A percentile compares a stretch with the other conserved stretches of the same genome.
phyloP scores from a whole-genome alignment of 306 rosid genomes.

The Oemleria cerasiformis region DNA sequence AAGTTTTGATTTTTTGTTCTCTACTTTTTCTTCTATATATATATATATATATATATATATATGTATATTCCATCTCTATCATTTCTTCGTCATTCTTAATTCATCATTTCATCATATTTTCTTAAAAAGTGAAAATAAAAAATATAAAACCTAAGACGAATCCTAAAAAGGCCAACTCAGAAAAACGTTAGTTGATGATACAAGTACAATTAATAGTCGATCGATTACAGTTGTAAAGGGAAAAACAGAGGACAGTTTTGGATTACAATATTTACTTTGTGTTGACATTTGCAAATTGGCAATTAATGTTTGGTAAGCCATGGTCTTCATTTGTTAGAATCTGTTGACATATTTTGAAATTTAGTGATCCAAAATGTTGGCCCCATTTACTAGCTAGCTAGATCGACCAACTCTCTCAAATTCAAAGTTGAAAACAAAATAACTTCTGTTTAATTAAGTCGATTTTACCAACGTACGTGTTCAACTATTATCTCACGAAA shows the following conservation, averaged over 20 bases:
- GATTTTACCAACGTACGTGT: not conserved
- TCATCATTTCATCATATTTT: too few species aligned
- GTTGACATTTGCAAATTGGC: constrained; percentile 34
- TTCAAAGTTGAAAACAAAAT: not conserved
- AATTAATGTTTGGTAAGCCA: constrained; percentile 39
- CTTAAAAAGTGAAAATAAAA: too few species aligned
- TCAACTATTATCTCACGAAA: too few species aligned
- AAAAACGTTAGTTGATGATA: not conserved
- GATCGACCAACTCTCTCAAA: constrained; percentile 28
- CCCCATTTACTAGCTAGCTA: constrained; percentile 29
- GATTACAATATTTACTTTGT: constrained; percentile 20
- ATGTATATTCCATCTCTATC: too few species aligned
- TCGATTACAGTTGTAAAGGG: constrained; percentile 48
- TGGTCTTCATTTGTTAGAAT: constrained; percentile 51
- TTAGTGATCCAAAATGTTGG: constrained; percentile 34
- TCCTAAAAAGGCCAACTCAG: too few species aligned
- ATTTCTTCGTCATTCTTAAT: too few species aligned
- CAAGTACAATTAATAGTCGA: constrained; percentile 21
- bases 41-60: too few species aligned
- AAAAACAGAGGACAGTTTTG: not conserved
- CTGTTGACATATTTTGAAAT: constrained; percentile 44
- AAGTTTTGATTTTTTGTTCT: too few species aligned
- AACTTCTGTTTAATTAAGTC: not conserved
- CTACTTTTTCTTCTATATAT: too few species aligned
- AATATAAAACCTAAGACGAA: too few species aligned